Evolutionary conservation across 2,329 filamentous ascomycete genomes (phyloP).

Genomic region (Fusarium udum): DNA sequence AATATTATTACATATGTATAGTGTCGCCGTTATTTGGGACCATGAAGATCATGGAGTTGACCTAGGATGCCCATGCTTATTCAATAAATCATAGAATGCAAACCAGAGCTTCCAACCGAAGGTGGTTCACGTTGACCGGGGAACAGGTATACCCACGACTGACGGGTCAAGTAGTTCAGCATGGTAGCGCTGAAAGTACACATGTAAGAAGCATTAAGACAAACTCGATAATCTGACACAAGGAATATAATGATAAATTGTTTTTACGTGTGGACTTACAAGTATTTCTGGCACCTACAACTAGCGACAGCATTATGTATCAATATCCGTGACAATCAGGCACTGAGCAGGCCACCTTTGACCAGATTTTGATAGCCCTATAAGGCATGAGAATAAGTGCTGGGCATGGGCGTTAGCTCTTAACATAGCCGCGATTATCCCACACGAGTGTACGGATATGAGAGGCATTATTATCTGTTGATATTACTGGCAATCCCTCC

Average conservation of each 20-base stretch:
- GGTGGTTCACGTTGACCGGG: neutral
- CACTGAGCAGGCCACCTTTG: neutral
- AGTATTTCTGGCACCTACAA: neutral
- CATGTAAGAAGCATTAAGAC: neutral
- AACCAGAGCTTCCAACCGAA: neutral
- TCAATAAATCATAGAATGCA: neutral
- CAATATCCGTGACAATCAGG: slow-evolving; percentile 13
- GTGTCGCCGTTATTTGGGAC: neutral
- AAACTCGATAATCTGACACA: neutral
- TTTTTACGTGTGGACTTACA: neutral
- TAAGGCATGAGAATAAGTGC: neutral
- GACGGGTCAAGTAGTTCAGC: neutral
- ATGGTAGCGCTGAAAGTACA: neutral
- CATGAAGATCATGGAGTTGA: neutral
- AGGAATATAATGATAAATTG: neutral
- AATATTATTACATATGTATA: neutral
- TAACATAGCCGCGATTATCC: neutral
- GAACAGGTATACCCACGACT: neutral
- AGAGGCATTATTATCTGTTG: neutral
- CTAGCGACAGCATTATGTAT: neutral
- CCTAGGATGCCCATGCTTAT: neutral
- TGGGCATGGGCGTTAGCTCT: neutral
- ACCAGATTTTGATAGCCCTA: neutral
- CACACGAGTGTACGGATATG: neutral
- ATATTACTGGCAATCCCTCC: neutral